Percentiles rank a stretch among this genome's conserved stretches.
phyloP scores from a whole-genome alignment of 805 yeast species.

The Ascoidea asiatica region DNA sequence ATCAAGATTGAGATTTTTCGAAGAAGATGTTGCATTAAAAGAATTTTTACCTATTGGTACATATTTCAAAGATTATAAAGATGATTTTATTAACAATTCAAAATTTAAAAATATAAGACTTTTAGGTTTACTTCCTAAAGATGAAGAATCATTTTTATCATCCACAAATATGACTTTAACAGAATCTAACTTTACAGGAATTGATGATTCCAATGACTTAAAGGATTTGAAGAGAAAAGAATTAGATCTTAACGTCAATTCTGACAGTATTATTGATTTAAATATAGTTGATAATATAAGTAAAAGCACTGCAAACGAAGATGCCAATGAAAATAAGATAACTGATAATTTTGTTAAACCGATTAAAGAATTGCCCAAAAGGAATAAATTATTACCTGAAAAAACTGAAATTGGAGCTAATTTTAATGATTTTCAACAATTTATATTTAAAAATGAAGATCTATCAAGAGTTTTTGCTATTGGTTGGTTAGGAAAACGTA shows the following conservation, averaged over 20 bases:
- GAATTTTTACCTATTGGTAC: conserved; percentile 45
- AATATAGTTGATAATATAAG: neutral
- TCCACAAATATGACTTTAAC: too few relatives aligned
- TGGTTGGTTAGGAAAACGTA: conserved; percentile 5
- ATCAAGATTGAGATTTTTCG: conserved; percentile 36
- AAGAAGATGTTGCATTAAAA: conserved; percentile 50
- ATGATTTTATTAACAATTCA: conserved; percentile 27
- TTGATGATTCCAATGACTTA: neutral
- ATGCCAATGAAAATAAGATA: neutral
- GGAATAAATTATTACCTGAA: too few relatives aligned
- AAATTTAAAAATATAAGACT: conserved; percentile 18
- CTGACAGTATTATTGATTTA: too few relatives aligned
- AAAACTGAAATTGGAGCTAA: neutral
- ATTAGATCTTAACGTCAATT: neutral
- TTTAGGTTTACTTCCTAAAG: conserved; percentile 19
- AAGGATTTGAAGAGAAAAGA: conserved; percentile 1
- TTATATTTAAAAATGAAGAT: conserved; percentile 2
- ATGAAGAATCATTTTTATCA: conserved; percentile 1
- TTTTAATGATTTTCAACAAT: neutral
- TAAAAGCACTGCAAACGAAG: neutral
- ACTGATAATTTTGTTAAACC: neutral
- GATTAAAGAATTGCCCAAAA: too few relatives aligned
- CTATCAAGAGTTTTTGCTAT: conserved; percentile 5
- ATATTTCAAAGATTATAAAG: conserved; percentile 49
- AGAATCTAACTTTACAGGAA: too few relatives aligned